Evolutionary conservation across 257 asterid genomes (phyloP).

Genomic region (Fraxinus quadrangulata): DNA sequence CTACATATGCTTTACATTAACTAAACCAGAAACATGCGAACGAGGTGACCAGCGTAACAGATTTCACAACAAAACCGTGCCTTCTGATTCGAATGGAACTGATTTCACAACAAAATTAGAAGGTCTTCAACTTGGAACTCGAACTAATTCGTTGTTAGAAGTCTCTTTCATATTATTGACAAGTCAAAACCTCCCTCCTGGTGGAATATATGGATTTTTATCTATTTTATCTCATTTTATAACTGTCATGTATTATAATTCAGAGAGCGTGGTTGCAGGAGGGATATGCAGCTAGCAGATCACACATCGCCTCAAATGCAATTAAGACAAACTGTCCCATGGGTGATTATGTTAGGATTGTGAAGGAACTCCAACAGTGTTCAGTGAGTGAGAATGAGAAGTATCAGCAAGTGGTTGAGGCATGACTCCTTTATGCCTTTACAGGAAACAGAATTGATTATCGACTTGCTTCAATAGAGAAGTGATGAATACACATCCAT

Average conservation of each 20-base stretch:
- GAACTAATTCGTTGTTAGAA: too few species aligned
- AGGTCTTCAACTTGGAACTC: too few species aligned
- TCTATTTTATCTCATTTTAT: not conserved
- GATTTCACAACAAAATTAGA: too few species aligned
- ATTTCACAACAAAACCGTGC: too few species aligned
- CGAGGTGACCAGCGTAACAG: too few species aligned
- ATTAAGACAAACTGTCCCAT: slow-evolving; percentile 83
- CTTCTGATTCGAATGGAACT: too few species aligned
- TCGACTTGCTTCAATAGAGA: not conserved
- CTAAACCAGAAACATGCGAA: too few species aligned
- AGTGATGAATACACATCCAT: not conserved
- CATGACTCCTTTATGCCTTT: not conserved
- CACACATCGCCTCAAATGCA: slow-evolving; percentile 74
- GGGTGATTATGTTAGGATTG: slow-evolving; percentile 68
- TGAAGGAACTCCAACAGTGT: slow-evolving; percentile 52
- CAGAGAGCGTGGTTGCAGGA: slow-evolving; percentile 41
- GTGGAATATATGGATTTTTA: not conserved
- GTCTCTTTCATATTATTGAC: too few species aligned
- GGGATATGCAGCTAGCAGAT: slow-evolving; percentile 75
- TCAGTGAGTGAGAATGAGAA: slow-evolving; percentile 23
- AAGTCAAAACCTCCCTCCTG: too few species aligned
- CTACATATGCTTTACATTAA: too few species aligned
- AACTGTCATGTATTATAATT: not conserved
- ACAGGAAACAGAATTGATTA: not conserved
- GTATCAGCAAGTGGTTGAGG: slow-evolving; percentile 15